Percentiles rank a stretch among this genome's conserved stretches.
These are phyloP conservation scores for Solanum ahanhuiri DNA, from an alignment of 257 asterid genomes.

Conservation along the genomic window DNA sequence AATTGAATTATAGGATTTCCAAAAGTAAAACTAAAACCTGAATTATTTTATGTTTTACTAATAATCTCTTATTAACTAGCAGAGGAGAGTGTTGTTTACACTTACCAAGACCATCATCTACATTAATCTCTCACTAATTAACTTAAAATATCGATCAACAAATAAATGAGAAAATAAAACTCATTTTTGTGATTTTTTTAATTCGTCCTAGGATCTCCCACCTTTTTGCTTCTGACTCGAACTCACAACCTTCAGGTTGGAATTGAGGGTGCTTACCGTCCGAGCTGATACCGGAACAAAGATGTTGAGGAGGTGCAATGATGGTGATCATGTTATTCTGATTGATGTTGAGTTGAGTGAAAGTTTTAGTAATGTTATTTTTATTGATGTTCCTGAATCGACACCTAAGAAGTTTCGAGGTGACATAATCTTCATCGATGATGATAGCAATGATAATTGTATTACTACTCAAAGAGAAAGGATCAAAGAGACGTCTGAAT, in stretches of 20 bases:
- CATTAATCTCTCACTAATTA: not conserved
- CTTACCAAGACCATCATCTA: not conserved
- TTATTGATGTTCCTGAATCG: not conserved
- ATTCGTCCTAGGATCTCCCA: not conserved
- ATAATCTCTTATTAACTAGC: not conserved
- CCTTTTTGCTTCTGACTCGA: not conserved
- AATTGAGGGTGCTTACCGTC: fast-evolving
- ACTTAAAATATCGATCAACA: not conserved
- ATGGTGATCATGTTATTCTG: not conserved
- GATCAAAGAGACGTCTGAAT: slow-evolving; percentile 80
- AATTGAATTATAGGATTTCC: not conserved
- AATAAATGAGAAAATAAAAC: not conserved
- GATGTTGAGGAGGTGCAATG: not conserved
- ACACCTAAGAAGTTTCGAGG: not conserved
- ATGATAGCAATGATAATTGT: slow-evolving; percentile 3
- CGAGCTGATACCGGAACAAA: not conserved
- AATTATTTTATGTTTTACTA: not conserved
- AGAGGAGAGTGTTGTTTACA: not conserved
- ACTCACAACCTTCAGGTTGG: not conserved
- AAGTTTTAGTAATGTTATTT: not conserved
- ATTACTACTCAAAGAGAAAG: slow-evolving; percentile 53
- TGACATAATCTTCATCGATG: not conserved
- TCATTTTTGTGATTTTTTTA: not conserved
- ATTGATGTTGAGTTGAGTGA: not conserved
- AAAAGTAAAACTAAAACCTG: not conserved